These are phyloP conservation scores for Globisporangium radiosum DNA, from an alignment of 352 stramenopile species.

Conservation along the genomic window DNA sequence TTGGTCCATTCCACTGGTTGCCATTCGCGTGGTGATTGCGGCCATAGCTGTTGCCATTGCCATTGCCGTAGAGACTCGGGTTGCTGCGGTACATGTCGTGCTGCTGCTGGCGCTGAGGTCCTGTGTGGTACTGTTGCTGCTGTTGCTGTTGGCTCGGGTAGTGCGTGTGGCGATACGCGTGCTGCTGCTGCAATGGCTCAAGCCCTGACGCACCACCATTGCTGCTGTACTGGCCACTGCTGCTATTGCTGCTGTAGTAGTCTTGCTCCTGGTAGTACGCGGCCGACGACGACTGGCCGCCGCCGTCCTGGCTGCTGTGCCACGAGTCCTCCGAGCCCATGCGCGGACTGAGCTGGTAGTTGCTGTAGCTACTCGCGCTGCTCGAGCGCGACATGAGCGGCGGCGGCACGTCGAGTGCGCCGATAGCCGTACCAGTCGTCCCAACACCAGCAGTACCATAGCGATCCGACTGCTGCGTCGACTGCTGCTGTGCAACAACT, in stretches of 20 bases:
- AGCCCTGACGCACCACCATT: not conserved
- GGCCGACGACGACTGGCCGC: conserved; percentile 15
- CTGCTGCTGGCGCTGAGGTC: too few relatives aligned
- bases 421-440: not conserved
- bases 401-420: conserved; percentile 14
- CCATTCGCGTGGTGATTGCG: too few relatives aligned
- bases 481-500: not conserved
- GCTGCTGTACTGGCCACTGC: not conserved
- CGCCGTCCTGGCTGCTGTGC: conserved; percentile 40
- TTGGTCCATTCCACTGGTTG: conserved; percentile 29
- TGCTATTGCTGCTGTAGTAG: conserved; percentile 23
- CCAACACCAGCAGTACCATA: conserved; percentile 6
- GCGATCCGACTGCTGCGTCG: conserved; percentile 19
- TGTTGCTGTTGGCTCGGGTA: conserved; percentile 12
- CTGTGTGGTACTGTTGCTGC: not conserved
- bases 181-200: conserved; percentile 15
- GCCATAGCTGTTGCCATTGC: not conserved
- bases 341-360: conserved; percentile 38
- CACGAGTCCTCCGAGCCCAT: conserved; percentile 44
- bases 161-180: conserved; percentile 18
- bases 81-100: conserved; percentile 1
- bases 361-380: conserved; percentile 26
- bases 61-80: conserved; percentile 7
- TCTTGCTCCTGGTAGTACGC: conserved; percentile 43
- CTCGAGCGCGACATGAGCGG: conserved; percentile 34